Conservation (phyloP, 306 rosid species). For the Cicer bijugum region DNA sequence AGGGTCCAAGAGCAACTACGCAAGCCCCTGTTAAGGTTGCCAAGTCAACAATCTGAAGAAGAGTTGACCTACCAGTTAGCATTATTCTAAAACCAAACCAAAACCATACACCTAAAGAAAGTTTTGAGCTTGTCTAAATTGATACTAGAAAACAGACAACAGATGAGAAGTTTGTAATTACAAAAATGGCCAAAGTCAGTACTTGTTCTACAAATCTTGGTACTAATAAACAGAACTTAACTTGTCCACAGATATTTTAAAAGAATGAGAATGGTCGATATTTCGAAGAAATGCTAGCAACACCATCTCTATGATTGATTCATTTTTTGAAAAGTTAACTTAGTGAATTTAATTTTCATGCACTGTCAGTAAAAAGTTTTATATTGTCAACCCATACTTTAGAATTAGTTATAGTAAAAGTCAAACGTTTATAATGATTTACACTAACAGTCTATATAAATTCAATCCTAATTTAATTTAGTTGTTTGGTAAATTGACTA, state of each 20-base stretch:
- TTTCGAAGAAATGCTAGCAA: background rate
- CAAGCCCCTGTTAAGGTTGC: conserved; percentile 98
- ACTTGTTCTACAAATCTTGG: conserved; percentile 20
- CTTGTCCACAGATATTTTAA: background rate
- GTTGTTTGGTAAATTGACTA: background rate
- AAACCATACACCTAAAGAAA: conserved; percentile 19
- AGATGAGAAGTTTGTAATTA: conserved; percentile 10
- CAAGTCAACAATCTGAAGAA: conserved; percentile 81
- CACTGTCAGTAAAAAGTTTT: too few species aligned
- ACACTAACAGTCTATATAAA: too few species aligned
- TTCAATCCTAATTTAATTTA: background rate
- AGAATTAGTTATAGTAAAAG: too few species aligned
- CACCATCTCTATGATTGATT: background rate
- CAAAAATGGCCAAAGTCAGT: conserved; percentile 9
- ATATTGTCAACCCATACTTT: too few species aligned
- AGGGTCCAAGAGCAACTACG: conserved; percentile 85
- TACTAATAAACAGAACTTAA: conserved; percentile 10
- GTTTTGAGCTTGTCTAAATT: background rate
- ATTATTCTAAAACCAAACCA: conserved; percentile 41
- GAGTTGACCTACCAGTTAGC: conserved; percentile 46
- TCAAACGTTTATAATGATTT: too few species aligned
- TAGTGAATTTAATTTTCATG: too few species aligned
- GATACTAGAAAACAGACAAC: conserved; percentile 27
- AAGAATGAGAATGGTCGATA: conserved; percentile 14
- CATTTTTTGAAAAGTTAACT: background rate